Evolutionary conservation across 805 yeast genomes (phyloP).

Genomic region (Sugiyamaella qingdaonensis): DNA sequence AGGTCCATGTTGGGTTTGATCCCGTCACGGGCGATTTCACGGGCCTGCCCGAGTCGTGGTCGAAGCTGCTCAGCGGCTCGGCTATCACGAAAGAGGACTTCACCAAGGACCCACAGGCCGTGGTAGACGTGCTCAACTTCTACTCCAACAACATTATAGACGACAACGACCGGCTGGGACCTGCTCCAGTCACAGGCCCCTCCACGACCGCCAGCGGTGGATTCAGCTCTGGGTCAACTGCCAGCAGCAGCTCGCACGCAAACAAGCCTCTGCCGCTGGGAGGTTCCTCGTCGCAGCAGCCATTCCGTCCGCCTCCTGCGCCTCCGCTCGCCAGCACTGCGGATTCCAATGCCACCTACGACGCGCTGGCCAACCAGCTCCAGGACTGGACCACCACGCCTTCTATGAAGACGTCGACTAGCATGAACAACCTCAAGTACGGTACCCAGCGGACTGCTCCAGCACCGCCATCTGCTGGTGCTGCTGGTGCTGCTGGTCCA

Average conservation of each 20-base stretch:
- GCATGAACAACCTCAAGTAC: conserved; percentile 10
- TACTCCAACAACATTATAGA: conserved; percentile 38
- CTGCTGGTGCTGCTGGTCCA: not conserved
- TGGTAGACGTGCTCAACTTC: conserved; percentile 83
- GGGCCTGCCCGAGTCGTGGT: conserved; percentile 94
- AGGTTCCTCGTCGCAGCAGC: conserved; percentile 12
- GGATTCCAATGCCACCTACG: not conserved
- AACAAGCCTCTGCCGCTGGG: not conserved
- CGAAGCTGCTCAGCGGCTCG: conserved; percentile 69
- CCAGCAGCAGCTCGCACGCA: too few species aligned
- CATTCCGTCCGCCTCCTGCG: conserved; percentile 12
- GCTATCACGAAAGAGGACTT: conserved; percentile 88
- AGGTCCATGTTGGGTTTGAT: conserved; percentile 92
- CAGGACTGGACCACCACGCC: conserved; percentile 27
- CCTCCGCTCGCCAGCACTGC: not conserved
- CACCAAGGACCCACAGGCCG: conserved; percentile 89
- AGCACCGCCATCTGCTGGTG: not conserved
- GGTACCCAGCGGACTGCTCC: conserved; percentile 5
- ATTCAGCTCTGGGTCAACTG: too few species aligned
- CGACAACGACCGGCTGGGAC: conserved; percentile 9
- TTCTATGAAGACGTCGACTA: conserved; percentile 10
- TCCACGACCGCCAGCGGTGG: not conserved
- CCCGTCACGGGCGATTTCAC: conserved; percentile 79
- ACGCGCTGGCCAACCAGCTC: conserved; percentile 15
- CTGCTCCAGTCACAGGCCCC: conserved; percentile 2